Evolutionary conservation across 2,329 filamentous ascomycete genomes (phyloP), one percentile per base, ranked within the genome.

Genomic region (Aspergillus pseudonomiae): DNA sequence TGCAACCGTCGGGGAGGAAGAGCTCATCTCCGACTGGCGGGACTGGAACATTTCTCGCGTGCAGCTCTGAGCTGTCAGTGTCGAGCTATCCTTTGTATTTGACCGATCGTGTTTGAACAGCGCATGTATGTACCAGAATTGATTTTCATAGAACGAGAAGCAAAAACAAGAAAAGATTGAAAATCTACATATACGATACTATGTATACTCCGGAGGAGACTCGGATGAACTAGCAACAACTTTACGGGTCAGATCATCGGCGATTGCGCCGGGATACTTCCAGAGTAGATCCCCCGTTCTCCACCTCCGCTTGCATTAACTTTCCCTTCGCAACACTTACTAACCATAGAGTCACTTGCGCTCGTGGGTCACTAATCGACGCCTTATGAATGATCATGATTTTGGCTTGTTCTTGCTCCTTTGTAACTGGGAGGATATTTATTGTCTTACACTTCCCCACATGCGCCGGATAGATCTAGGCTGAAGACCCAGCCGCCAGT

Each of bases 1-100:
- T 53, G 45, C 41, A 59, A 28, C 28, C 21, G n/a, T 59, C 32
- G 57, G 45, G 30, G 57, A 59, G 57, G 30, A 34, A 32, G 57
- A 19, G 43, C 19, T 19, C 14, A 26, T 50, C 43, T 59, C 57
- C 43, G 43, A 12, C 21, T n/a, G 14, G 24, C 41, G n/a, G 39
- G n/a, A 58, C 19, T 48, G 32, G 30, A 34, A 53, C 19, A 30
- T 48, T 9, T 26, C 24, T 26, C 45, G 14, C 21, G 19, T 48
- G 21, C 21, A 46, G 21, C 21, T 16, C 39, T 41, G 19, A n/a
- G 7, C 36, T 19, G 36, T 41, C 6, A 41, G 36, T 41, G 19
- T 41, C 36, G 6, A 41, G 36, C 36, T 19, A 16, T 41, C 7
- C n/a, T 41, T 19, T 6, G 6, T 6, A 36, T 36, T 39, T 39